Percentiles rank a stretch among this genome's conserved stretches.
These are phyloP conservation scores for Oxyria digyna DNA, from an alignment of 148 eudicot genomes.

Conservation along the genomic window DNA sequence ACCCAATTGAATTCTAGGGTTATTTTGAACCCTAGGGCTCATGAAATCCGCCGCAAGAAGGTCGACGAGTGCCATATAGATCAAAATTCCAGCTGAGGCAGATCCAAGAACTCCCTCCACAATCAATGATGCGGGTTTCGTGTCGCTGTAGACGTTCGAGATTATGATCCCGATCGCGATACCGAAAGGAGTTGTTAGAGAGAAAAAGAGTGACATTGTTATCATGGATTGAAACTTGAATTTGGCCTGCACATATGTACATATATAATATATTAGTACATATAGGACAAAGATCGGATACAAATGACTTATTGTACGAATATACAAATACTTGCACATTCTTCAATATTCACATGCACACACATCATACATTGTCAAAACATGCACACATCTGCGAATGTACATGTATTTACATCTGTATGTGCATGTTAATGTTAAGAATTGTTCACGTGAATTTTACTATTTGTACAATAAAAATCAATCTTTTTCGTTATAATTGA, in stretches of 20 bases:
- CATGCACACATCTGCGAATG: too few relatives aligned
- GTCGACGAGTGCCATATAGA: slow-evolving; percentile 69
- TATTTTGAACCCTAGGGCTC: slow-evolving; percentile 56
- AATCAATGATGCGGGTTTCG: slow-evolving; percentile 29
- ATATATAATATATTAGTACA: too few relatives aligned
- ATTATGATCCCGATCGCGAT: slow-evolving; percentile 41
- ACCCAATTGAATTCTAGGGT: slow-evolving; percentile 38
- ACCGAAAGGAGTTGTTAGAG: slow-evolving; percentile 57
- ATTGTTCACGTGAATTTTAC: too few relatives aligned
- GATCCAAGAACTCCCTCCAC: slow-evolving; percentile 49
- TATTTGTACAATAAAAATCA: too few relatives aligned
- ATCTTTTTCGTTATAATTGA: too few relatives aligned
- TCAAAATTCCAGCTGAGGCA: slow-evolving; percentile 50
- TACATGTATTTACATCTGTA: too few relatives aligned
- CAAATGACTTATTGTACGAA: too few relatives aligned
- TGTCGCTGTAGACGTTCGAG: slow-evolving; percentile 30
- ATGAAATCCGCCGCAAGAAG: slow-evolving; percentile 60
- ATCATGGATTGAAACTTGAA: slow-evolving; percentile 39
- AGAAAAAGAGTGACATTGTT: slow-evolving; percentile 46
- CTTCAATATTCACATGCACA: too few relatives aligned
- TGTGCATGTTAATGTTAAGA: too few relatives aligned
- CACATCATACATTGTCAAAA: too few relatives aligned
- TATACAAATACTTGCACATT: too few relatives aligned
- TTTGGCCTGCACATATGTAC: slow-evolving; percentile 24
- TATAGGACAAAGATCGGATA: too few relatives aligned